Conservation (phyloP, 2,329 filamentous ascomycete genomes). For the Aspergillus ruber region DNA sequence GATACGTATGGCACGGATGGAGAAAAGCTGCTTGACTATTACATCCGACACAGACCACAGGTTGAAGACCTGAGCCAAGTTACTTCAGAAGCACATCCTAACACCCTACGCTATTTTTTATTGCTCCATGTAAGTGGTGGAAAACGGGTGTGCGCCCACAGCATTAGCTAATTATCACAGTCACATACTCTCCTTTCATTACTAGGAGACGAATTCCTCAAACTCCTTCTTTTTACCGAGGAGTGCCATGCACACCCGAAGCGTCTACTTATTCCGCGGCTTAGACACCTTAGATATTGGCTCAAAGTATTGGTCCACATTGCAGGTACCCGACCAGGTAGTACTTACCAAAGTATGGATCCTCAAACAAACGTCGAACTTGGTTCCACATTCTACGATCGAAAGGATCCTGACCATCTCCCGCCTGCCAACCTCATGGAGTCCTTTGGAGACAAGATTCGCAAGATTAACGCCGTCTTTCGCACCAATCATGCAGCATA, state of each 20-base stretch:
- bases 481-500: neutral
- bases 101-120: no score
- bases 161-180: no score
- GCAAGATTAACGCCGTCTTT: neutral
- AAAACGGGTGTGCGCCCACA: no score
- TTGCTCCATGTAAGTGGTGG: no score
- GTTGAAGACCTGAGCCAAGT: no score
- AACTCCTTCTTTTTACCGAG: neutral
- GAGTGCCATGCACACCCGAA: conserved; percentile 1
- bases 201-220: no score
- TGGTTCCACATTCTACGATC: neutral
- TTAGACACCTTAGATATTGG: neutral
- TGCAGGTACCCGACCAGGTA: neutral
- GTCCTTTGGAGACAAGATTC: neutral
- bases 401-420: neutral
- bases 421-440: neutral
- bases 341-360: neutral
- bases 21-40: no score
- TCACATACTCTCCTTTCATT: no score
- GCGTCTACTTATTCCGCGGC: neutral
- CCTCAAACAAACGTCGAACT: neutral
- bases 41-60: no score
- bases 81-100: no score
- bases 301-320: neutral
- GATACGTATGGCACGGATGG: no score